Evolutionary conservation across 345 rosid genomes (phyloP).

Genomic region (Xanthoceras sorbifolium): DNA sequence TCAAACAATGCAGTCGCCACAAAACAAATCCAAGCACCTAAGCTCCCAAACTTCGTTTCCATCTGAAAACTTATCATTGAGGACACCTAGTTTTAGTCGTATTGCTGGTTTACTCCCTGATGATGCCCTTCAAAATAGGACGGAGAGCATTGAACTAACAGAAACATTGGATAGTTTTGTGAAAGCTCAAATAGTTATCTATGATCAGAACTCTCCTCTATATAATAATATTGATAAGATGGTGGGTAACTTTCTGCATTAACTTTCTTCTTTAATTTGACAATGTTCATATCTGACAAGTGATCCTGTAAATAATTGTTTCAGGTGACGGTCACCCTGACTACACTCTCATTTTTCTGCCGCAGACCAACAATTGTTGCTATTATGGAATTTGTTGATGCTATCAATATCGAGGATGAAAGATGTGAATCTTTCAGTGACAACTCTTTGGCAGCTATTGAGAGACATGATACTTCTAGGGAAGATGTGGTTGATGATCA

Average conservation of each 20-base stretch:
- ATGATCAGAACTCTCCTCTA: conserved; percentile 68
- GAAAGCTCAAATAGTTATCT: conserved; percentile 85
- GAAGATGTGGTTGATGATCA: conserved; percentile 49
- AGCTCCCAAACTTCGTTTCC: conserved; percentile 25
- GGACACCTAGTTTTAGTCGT: conserved; percentile 75
- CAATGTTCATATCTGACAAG: neutral
- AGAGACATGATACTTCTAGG: conserved; percentile 39
- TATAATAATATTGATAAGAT: conserved; percentile 71
- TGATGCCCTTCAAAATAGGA: conserved; percentile 34
- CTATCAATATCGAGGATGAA: conserved; percentile 64
- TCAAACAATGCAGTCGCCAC: conserved; percentile 33
- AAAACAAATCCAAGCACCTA: conserved; percentile 22
- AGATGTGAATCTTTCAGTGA: conserved; percentile 59
- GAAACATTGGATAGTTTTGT: conserved; percentile 81
- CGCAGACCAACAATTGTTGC: conserved; percentile 96
- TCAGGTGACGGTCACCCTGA: conserved; percentile 79
- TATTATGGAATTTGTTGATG: conserved; percentile 82
- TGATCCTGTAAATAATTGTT: conserved; percentile 28
- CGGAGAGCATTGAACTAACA: conserved; percentile 42
- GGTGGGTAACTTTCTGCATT: conserved; percentile 43
- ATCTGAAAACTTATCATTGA: conserved; percentile 39
- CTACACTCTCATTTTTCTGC: conserved; percentile 90
- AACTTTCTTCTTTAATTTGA: neutral
- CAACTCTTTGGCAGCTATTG: conserved; percentile 48
- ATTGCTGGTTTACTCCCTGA: conserved; percentile 76